Conservation (phyloP, 2,329 filamentous ascomycete genomes). For the Phialocephala subalpina region DNA sequence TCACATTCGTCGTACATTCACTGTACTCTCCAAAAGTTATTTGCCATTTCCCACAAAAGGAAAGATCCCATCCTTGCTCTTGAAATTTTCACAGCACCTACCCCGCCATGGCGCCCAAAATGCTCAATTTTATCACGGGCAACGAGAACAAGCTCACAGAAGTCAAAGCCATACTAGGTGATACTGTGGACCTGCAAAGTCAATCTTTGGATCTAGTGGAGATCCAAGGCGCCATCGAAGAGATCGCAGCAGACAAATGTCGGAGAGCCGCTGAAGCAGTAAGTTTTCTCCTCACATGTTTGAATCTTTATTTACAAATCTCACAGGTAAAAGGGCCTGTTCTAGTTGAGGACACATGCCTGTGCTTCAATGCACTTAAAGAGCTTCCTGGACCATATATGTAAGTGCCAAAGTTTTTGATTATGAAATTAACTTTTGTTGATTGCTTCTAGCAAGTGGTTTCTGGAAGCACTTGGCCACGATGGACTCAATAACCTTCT, state of each 20-base stretch:
- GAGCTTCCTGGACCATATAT: slow-evolving; percentile 97
- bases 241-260: slow-evolving; percentile 90
- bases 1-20: background rate
- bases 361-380: slow-evolving; percentile 90
- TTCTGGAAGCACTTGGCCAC: slow-evolving; percentile 83
- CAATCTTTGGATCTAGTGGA: slow-evolving; percentile 84
- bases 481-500: slow-evolving; percentile 90
- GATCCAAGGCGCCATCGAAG: slow-evolving; percentile 91
- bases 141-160: slow-evolving; percentile 95
- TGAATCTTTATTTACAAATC: slow-evolving; percentile 13
- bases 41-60: background rate
- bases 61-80: background rate
- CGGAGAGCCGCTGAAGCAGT: slow-evolving; percentile 81
- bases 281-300: slow-evolving; percentile 40
- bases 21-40: background rate
- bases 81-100: background rate
- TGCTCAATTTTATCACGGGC: slow-evolving; percentile 93
- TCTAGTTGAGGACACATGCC: slow-evolving; percentile 92
- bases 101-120: slow-evolving; percentile 39
- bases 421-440: slow-evolving; percentile 8
- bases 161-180: slow-evolving; percentile 84
- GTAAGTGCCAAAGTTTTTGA: slow-evolving; percentile 54
- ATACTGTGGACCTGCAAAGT: slow-evolving; percentile 74
- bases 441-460: slow-evolving; percentile 79
- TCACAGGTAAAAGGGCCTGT: slow-evolving; percentile 82